phyloP scores from a whole-genome alignment of 2,329 filamentous ascomycete genomes.

The Alternaria viburni region DNA sequence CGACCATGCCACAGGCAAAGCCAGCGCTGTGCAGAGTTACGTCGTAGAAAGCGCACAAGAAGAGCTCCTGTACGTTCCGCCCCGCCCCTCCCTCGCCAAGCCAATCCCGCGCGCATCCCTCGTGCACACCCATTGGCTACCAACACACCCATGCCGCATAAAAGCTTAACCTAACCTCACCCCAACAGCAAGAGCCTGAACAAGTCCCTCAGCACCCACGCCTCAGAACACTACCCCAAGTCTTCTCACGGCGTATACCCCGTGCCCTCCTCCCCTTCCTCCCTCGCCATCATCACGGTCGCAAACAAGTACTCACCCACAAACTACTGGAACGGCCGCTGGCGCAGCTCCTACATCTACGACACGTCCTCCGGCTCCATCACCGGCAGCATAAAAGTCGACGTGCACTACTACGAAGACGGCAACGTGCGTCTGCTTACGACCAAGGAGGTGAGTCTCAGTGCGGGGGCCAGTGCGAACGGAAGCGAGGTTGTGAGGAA shows the following conservation, averaged over 20 bases:
- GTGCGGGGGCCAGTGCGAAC: conserved; percentile 63
- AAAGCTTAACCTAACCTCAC: conserved; percentile 1
- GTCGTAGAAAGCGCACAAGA: conserved; percentile 76
- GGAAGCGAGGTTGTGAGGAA: conserved; percentile 76
- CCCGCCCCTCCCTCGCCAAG: not conserved
- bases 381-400: conserved; percentile 83
- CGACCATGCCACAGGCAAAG: conserved; percentile 85
- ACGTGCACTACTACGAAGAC: conserved; percentile 99
- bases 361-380: conserved; percentile 70
- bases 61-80: conserved; percentile 74
- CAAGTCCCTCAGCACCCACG: conserved; percentile 77
- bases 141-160: not conserved
- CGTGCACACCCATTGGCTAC: not conserved
- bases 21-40: conserved; percentile 80
- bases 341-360: conserved; percentile 87
- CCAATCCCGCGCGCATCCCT: not conserved
- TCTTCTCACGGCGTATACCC: conserved; percentile 84
- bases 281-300: conserved; percentile 81
- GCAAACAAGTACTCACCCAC: conserved; percentile 97
- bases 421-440: conserved; percentile 94
- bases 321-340: conserved; percentile 99
- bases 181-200: conserved; percentile 75
- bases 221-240: conserved; percentile 86
- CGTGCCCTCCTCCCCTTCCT: conserved; percentile 70
- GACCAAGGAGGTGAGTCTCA: conserved; percentile 73